Evolutionary conservation across 495 filamentous ascomycete genomes (phyloP).

Genomic region (Jackrogersella multiformis): DNA sequence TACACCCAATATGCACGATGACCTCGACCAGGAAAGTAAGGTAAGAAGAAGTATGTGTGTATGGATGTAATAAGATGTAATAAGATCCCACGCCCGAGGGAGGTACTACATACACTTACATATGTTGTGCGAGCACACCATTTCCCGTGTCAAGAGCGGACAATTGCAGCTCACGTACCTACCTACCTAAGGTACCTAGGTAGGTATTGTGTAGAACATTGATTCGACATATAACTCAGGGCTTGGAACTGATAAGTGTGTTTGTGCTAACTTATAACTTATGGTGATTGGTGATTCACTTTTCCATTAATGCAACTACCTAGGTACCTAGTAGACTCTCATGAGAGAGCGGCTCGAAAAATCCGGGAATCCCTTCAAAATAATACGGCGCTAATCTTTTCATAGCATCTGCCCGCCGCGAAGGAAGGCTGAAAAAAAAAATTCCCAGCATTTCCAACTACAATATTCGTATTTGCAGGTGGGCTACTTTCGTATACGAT

Average conservation of each 20-base stretch:
- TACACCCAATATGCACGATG: too few relatives aligned
- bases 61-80: not conserved
- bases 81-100: constrained; percentile 17
- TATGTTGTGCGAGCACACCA: constrained; percentile 39
- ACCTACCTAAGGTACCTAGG: too few relatives aligned
- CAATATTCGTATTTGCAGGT: constrained; percentile 2
- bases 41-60: not conserved
- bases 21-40: constrained; percentile 24
- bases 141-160: constrained; percentile 9
- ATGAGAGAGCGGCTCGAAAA: not conserved
- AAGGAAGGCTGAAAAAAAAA: constrained; percentile 2
- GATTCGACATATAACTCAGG: too few relatives aligned
- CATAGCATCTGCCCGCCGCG: not conserved
- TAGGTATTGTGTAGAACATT: not conserved
- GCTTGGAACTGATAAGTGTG: too few relatives aligned
- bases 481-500: not conserved
- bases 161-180: not conserved
- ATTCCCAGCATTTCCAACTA: not conserved
- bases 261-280: too few relatives aligned
- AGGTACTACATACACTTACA: constrained; percentile 24
- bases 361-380: constrained; percentile 1
- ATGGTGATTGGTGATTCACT: not conserved
- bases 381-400: constrained; percentile 8
- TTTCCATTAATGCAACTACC: too few relatives aligned
- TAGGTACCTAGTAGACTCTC: not conserved